Evolutionary conservation across 345 rosid species (phyloP).

Genomic region (Acer saccharum): DNA sequence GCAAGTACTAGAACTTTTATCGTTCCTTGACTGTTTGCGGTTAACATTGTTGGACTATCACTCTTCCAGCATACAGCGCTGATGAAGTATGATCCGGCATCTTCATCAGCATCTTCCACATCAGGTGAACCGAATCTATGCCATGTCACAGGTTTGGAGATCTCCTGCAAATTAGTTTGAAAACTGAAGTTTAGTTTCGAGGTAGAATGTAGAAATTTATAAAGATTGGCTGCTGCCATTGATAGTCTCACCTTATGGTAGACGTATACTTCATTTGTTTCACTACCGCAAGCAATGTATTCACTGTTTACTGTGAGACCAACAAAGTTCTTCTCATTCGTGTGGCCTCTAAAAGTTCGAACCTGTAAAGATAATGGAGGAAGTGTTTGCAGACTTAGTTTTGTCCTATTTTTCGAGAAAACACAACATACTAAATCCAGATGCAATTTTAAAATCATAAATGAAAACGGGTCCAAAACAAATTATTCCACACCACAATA

Average conservation of each 20-base stretch:
- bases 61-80: constrained; percentile 99
- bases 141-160: constrained; percentile 74
- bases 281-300: constrained; percentile 94
- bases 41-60: constrained; percentile 86
- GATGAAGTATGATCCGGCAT: constrained; percentile 81
- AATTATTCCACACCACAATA: not conserved
- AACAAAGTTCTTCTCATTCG: constrained; percentile 96
- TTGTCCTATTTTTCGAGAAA: not conserved
- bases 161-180: constrained; percentile 59
- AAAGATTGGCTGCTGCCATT: not conserved
- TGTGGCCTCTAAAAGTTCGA: constrained; percentile 85
- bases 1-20: constrained; percentile 89
- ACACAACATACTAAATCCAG: not conserved
- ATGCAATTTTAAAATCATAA: not conserved
- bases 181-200: constrained; percentile 3
- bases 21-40: constrained; percentile 99
- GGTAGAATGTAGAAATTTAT: not conserved
- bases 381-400: not conserved
- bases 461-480: not conserved
- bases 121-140: constrained; percentile 94
- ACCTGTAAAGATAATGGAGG: constrained; percentile 49
- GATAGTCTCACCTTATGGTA: constrained; percentile 79
- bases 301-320: constrained; percentile 87
- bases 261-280: constrained; percentile 91
- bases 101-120: constrained; percentile 84